A percentile compares a stretch with the other conserved stretches of the same genome.
These are phyloP conservation scores for Podaxis sp. DNA, from an alignment of 768 basidiomycete genomes.

Conservation along the genomic window DNA sequence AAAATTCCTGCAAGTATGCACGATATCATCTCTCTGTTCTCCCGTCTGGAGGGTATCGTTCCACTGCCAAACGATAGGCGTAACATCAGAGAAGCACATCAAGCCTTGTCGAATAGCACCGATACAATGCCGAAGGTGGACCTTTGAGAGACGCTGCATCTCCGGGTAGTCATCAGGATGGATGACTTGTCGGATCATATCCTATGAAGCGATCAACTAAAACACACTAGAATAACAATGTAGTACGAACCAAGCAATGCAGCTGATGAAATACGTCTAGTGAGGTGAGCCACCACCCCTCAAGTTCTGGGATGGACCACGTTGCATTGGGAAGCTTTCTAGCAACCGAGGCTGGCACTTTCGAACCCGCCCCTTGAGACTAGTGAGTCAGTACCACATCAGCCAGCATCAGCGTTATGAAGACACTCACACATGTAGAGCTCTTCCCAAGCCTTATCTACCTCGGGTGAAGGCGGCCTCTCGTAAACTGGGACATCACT, in stretches of 20 bases:
- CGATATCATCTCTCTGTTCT: constrained; percentile 14
- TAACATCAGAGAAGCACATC: constrained; percentile 23
- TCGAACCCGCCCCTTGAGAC: constrained; percentile 17
- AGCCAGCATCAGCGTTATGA: neutral
- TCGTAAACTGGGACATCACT: constrained; percentile 17
- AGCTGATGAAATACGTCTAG: constrained; percentile 29
- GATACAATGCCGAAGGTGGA: constrained; percentile 24
- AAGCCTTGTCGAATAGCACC: constrained; percentile 21
- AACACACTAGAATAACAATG: neutral
- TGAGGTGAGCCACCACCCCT: constrained; percentile 21
- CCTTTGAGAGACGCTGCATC: constrained; percentile 9
- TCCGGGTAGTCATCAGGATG: constrained; percentile 19
- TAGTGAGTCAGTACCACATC: neutral
- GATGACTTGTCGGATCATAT: constrained; percentile 20
- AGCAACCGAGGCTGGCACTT: constrained; percentile 22
- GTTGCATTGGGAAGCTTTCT: constrained; percentile 22
- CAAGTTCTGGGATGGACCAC: constrained; percentile 22
- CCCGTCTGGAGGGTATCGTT: constrained; percentile 2
- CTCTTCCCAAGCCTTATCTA: constrained; percentile 22
- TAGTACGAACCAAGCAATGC: constrained; percentile 20
- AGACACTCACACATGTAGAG: constrained; percentile 19
- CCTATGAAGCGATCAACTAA: constrained; percentile 10
- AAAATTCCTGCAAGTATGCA: constrained; percentile 22
- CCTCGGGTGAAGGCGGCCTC: constrained; percentile 19
- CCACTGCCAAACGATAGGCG: constrained; percentile 24